Percentiles rank a stretch among this genome's conserved stretches.
Evolutionary conservation across 1,284 basidiomycete species (phyloP).

Genomic region (Pholiota adiposa): DNA sequence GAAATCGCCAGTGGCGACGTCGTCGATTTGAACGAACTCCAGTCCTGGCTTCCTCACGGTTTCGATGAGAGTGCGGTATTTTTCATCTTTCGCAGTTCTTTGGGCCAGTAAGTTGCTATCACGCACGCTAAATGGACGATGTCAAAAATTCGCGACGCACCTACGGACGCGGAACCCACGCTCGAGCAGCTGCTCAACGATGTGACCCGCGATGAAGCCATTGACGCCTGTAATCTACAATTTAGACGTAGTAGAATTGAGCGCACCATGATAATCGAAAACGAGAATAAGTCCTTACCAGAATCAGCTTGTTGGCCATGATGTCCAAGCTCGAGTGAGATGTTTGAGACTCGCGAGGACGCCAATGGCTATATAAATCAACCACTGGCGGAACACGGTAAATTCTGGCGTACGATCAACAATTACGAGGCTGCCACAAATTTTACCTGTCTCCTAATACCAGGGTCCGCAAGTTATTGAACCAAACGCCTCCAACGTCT

Average conservation of each 20-base stretch:
- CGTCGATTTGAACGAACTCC: conserved; percentile 35
- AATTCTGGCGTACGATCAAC: no score
- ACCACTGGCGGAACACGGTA: no score
- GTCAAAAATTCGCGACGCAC: conserved; percentile 3
- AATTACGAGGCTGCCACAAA: no score
- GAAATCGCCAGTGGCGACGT: conserved; percentile 32
- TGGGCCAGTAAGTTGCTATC: not conserved
- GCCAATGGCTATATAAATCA: no score
- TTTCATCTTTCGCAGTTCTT: conserved; percentile 25
- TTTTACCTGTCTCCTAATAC: no score
- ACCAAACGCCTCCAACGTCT: no score
- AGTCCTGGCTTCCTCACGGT: conserved; percentile 26
- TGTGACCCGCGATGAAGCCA: conserved; percentile 30
- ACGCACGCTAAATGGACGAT: not conserved
- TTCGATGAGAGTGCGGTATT: conserved; percentile 16
- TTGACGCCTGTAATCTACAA: conserved; percentile 31
- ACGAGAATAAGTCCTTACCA: no score
- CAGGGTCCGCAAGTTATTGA: no score
- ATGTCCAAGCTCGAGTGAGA: no score
- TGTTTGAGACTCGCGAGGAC: no score
- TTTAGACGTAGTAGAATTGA: not conserved
- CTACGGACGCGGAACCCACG: conserved; percentile 25
- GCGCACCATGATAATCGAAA: no score
- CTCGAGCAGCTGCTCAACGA: conserved; percentile 24
- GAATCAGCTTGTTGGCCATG: no score